Conservation (phyloP, 495 filamentous ascomycete species). For the Talaromyces liani region DNA sequence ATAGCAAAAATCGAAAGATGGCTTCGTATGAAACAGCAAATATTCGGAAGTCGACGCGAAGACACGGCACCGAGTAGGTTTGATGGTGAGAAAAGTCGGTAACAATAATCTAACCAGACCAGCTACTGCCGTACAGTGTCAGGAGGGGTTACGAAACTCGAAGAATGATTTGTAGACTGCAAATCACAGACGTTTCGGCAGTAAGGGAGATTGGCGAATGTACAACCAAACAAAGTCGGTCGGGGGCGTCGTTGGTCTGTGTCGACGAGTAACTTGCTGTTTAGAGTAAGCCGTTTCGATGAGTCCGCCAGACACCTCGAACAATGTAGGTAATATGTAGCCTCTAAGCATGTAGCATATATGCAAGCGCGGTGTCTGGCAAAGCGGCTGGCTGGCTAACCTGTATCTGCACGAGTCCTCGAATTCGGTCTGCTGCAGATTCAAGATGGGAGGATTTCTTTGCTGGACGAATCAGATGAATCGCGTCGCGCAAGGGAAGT, state of each 20-base stretch:
- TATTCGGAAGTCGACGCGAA: background rate
- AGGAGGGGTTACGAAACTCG: background rate
- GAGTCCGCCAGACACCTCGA: background rate
- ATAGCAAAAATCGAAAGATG: background rate
- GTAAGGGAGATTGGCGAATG: background rate
- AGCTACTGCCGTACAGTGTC: background rate
- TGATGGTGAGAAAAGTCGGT: background rate
- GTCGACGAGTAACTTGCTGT: background rate
- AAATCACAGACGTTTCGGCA: background rate
- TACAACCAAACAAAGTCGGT: background rate
- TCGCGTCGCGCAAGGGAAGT: background rate
- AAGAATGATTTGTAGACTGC: background rate
- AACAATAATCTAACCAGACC: background rate
- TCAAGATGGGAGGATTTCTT: background rate
- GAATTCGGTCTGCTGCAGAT: conserved; percentile 19
- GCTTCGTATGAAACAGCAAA: background rate
- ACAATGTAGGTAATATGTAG: background rate
- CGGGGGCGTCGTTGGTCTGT: background rate
- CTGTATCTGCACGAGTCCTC: background rate
- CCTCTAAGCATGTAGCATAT: background rate
- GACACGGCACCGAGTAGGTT: background rate
- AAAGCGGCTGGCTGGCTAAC: background rate
- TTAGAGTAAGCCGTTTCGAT: background rate
- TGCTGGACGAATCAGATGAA: background rate
- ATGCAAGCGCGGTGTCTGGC: conserved; percentile 3